Percentiles rank a stretch among this genome's conserved stretches.
Conservation (phyloP, 768 basidiomycete genomes). For the Pisolithus microcarpus region DNA sequence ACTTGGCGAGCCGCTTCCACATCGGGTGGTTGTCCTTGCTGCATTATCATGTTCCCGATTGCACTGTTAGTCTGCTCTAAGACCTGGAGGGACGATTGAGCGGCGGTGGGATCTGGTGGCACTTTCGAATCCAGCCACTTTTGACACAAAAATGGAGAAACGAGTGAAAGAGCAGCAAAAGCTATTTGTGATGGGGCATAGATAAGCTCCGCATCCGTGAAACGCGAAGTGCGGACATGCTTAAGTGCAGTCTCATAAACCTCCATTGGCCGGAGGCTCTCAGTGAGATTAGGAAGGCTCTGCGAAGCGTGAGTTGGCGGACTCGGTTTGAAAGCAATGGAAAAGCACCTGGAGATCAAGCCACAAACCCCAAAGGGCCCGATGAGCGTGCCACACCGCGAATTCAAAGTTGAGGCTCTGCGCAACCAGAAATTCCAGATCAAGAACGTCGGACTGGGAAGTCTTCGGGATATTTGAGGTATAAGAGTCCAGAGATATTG, state of each 20-base stretch:
- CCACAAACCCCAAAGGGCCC: constrained; percentile 83
- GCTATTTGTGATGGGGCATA: constrained; percentile 94
- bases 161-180: constrained; percentile 58
- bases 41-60: constrained; percentile 49
- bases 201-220: constrained; percentile 87
- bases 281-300: constrained; percentile 49
- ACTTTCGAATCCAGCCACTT: constrained; percentile 52
- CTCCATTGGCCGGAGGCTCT: constrained; percentile 41
- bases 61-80: constrained; percentile 29
- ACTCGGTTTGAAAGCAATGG: background rate
- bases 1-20: constrained; percentile 83
- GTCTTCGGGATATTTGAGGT: constrained; percentile 79
- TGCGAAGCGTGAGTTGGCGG: constrained; percentile 23
- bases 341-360: constrained; percentile 74
- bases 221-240: constrained; percentile 69
- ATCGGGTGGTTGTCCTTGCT: constrained; percentile 56
- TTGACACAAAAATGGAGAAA: constrained; percentile 49
- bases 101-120: background rate
- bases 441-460: constrained; percentile 74
- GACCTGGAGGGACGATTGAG: constrained; percentile 12
- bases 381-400: constrained; percentile 84
- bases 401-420: constrained; percentile 95
- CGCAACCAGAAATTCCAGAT: constrained; percentile 92
- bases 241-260: constrained; percentile 61
- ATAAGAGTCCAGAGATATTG: constrained; percentile 82